phyloP scores from a whole-genome alignment of 148 eudicot species.

The Hydrangea macrophylla region DNA sequence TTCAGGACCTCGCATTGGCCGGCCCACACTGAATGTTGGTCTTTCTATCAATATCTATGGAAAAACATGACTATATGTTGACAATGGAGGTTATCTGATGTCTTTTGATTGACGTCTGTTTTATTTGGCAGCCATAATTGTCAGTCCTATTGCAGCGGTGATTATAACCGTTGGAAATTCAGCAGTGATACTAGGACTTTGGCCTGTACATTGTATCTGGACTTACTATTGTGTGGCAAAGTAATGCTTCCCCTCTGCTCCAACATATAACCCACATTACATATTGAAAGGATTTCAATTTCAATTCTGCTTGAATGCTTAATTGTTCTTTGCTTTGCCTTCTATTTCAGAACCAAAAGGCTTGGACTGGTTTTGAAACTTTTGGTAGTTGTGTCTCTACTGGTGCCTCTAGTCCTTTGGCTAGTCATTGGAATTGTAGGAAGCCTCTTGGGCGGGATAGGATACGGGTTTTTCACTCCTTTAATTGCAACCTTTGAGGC shows the following conservation, averaged over 20 bases:
- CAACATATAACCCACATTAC: neutral
- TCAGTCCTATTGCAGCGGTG: constrained; percentile 48
- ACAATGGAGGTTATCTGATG: neutral
- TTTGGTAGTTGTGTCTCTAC: constrained; percentile 41
- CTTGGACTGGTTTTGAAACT: constrained; percentile 69
- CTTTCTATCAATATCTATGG: neutral
- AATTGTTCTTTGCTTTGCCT: constrained; percentile 2
- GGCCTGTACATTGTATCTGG: constrained; percentile 92
- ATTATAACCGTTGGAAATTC: constrained; percentile 71
- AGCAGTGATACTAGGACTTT: constrained; percentile 73
- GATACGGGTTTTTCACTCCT: constrained; percentile 78
- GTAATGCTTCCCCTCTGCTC: constrained; percentile 31
- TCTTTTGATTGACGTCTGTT: neutral
- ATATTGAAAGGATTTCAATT: neutral
- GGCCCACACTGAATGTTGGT: too few relatives aligned
- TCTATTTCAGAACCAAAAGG: constrained; percentile 56
- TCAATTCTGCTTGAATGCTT: neutral
- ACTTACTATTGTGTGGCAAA: constrained; percentile 74
- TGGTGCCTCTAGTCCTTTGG: constrained; percentile 68
- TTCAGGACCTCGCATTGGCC: too few relatives aligned
- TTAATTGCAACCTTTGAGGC: constrained; percentile 86
- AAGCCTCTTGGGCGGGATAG: constrained; percentile 68
- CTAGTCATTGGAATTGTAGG: constrained; percentile 51
- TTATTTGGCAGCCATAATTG: constrained; percentile 41
- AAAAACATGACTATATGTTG: neutral